Evolutionary conservation across 1,139 yeast genomes (phyloP), one percentile per base, ranked within the genome.

Genomic region (Candida smagusa): DNA sequence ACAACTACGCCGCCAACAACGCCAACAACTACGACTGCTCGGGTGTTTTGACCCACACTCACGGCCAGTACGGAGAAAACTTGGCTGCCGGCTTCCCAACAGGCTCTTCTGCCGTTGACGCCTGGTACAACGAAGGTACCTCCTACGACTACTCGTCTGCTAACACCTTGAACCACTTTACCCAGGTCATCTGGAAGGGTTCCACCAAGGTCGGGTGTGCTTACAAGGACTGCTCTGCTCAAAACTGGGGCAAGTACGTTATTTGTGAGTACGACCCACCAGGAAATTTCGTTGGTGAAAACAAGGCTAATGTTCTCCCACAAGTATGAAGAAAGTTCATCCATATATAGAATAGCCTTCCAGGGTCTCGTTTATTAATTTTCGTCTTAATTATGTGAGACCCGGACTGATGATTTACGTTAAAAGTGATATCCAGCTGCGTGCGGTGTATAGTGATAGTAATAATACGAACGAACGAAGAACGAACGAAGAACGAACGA

Each of bases 131-230:
- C 8, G 61, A 56, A 38, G 58, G 56, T 2, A 35, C 36, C 12
- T 40, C 50, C 9, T 55, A 47, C 39, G 38, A 46, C 37, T 56
- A 49, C 41, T 22, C 19, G 8, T 35, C 59, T 16, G 58, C 64
- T 23, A 51, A 51, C 33, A 45, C 53, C 13, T 64, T 81, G 43
- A 82, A 85, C 46, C 96, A 88, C 65, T 88, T 87, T 70, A 86
- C 96, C 31, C 95, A 85, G 63, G 74, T 88, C 46, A 82, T 88
- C 36, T 88, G 96, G 96, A 81, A 80, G 60, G 61, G 66, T 25
- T 66, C 89, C 41, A 72, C 81, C 29, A 61, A 77, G 57, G 60
- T 88, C 13, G 96, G 96, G 29, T 88, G 96, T 67, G 95, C 86
- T 42, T 68, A 69, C 58, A 65, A 69, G 47, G 68, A 70, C 44